Percentiles rank a stretch among this genome's conserved stretches.
These are phyloP conservation scores for Gossypium sturtianum DNA, from an alignment of 345 rosid genomes.

Conservation along the genomic window DNA sequence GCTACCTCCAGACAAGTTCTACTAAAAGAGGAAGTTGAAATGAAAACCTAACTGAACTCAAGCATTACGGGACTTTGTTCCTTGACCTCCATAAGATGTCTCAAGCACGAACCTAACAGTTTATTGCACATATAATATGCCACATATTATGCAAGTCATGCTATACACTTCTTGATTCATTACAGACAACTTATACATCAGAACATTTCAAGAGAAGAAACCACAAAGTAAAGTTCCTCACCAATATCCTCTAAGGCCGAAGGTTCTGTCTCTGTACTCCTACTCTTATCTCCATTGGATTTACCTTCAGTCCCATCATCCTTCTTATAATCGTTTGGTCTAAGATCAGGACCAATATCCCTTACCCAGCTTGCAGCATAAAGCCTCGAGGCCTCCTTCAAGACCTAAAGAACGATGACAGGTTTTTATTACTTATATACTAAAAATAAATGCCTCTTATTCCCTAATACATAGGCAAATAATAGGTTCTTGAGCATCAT, in stretches of 20 bases:
- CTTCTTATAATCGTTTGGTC: conserved; percentile 76
- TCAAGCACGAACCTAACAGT: background rate
- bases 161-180: background rate
- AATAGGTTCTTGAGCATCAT: background rate
- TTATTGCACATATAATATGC: background rate
- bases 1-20: background rate
- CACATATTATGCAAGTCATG: background rate
- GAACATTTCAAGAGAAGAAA: background rate
- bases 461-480: background rate
- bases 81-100: background rate
- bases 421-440: background rate
- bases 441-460: background rate
- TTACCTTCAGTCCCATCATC: conserved; percentile 40
- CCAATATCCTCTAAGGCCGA: conserved; percentile 88
- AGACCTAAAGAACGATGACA: conserved; percentile 33
- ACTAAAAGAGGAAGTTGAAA: background rate
- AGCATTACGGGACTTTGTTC: background rate
- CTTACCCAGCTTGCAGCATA: conserved; percentile 92
- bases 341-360: conserved; percentile 91
- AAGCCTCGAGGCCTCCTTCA: conserved; percentile 89
- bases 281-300: conserved; percentile 15
- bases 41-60: background rate
- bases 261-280: conserved; percentile 45
- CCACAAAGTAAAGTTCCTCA: conserved; percentile 21
- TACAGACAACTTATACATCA: background rate